phyloP scores from a whole-genome alignment of 2,329 filamentous ascomycete species.

The Botrytis medusae region DNA sequence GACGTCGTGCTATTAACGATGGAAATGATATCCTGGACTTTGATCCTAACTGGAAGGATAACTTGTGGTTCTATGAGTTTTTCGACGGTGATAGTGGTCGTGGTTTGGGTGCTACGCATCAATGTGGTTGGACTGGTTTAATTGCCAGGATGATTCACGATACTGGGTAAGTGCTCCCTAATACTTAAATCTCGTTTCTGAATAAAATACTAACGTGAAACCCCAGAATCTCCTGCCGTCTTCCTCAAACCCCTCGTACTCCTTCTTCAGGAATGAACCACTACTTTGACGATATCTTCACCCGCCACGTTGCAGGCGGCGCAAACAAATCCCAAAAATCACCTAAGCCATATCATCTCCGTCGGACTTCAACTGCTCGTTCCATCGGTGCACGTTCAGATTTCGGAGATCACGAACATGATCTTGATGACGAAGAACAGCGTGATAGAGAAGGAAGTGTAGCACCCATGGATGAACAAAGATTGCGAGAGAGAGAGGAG shows the following conservation, averaged over 20 bases:
- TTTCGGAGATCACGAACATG: constrained; percentile 50
- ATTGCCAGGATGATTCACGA: constrained; percentile 98
- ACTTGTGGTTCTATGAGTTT: constrained; percentile 96
- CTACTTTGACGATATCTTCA: constrained; percentile 92
- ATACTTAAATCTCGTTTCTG: neutral
- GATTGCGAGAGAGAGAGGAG: constrained; percentile 50
- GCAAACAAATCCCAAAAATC: constrained; percentile 38
- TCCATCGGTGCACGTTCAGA: constrained; percentile 85
- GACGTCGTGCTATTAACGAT: constrained; percentile 83
- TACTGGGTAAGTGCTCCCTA: constrained; percentile 69
- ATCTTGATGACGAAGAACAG: constrained; percentile 34
- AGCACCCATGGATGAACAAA: constrained; percentile 53
- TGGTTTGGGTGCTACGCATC: constrained; percentile 87
- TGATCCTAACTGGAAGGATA: constrained; percentile 89
- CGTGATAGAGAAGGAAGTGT: constrained; percentile 45
- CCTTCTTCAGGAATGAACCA: constrained; percentile 81
- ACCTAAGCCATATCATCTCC: constrained; percentile 54
- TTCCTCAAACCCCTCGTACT: constrained; percentile 89
- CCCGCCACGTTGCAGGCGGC: constrained; percentile 49
- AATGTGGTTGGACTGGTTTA: constrained; percentile 94
- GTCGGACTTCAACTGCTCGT: constrained; percentile 77
- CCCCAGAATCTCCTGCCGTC: constrained; percentile 75
- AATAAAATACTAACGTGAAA: constrained; percentile 43
- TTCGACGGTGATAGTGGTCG: constrained; percentile 91
- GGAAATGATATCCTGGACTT: constrained; percentile 85